Base-by-base conservation (phyloP, 192 early-diverging fungal genomes). In the Coemansia sp. region DNA sequence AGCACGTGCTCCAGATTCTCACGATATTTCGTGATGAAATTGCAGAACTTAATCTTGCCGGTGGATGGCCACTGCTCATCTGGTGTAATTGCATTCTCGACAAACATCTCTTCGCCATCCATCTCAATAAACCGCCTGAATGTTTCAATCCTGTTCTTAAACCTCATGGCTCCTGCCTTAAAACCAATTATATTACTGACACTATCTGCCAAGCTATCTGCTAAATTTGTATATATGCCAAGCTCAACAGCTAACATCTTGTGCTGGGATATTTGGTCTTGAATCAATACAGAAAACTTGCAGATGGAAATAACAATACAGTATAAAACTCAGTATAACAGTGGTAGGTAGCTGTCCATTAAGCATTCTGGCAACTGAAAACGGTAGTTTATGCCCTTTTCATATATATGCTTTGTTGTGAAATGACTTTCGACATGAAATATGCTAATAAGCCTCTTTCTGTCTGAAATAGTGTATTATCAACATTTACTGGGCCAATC, bases 391-490 rank as follows among this genome's bases (percentile, higher is more conserved):
- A 88, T 75, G 71, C 93, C 87, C 9, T 85, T 81, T 5, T 85
- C 69, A 4, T 81, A 63, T 18, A 83, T 73, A 53, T 91, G 89
- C 5, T 71, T 49, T 0, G 45, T 33, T 44, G 78, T 74, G 52
- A 95, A 95, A 3, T 81, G 82, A 43, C 76, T 30, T 43, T 86
- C 85, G 0, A 74, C 84, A 30, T 76, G 68, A 66, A 88, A 92
- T 0, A 92, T 81, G 38, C 92, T 86, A 60, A 95, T 88, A 36
- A 86, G 86, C 0, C 84, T 76, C 24, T 89, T 67, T 1, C 92
- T 92, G 20, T 90, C 92, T 0, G 20, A 14, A 20, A 81, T 68
- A 14, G 66, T n/a, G n/a, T 35, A 53, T 69, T 38, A 0, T 38
- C 45, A 0, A 60, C 60, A 0, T 63, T 58, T 9, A 30, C 48